These are phyloP conservation scores for Chlamydomonas applanata DNA, from an alignment of 139 green algal genomes.

Conservation along the genomic window DNA sequence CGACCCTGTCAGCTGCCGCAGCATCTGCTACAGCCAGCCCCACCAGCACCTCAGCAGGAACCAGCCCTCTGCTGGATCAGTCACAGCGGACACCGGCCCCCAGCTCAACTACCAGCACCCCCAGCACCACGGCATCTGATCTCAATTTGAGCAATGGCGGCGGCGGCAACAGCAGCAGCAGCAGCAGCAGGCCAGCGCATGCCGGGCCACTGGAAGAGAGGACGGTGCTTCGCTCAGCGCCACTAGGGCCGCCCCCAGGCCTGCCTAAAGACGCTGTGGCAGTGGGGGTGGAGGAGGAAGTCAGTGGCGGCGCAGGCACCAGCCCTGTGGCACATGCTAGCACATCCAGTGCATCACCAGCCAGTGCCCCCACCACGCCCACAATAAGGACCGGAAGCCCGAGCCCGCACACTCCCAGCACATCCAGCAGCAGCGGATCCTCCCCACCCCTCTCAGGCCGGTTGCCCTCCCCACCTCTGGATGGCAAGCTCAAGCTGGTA, in stretches of 20 bases:
- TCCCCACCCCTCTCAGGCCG: too few species aligned
- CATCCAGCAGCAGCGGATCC: too few species aligned
- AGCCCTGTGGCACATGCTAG: too few species aligned
- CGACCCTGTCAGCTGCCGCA: neutral
- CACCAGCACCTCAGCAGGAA: neutral
- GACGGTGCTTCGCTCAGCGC: neutral
- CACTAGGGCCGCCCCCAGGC: neutral
- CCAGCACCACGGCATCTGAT: neutral
- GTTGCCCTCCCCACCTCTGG: neutral
- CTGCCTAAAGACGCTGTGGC: neutral
- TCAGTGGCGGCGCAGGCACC: too few species aligned
- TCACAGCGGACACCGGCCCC: too few species aligned
- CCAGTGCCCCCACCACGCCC: too few species aligned
- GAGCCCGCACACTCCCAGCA: too few species aligned
- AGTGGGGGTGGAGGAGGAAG: neutral
- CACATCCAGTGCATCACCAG: too few species aligned
- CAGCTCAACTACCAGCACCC: neutral
- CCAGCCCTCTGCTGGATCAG: too few species aligned
- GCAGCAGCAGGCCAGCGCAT: neutral
- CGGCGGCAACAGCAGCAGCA: neutral
- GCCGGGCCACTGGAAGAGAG: too few species aligned
- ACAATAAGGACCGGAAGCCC: too few species aligned
- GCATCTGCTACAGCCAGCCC: too few species aligned
- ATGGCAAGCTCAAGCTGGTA: conserved; percentile 11
- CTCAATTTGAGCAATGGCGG: neutral